Conservation (phyloP, 2,329 filamentous ascomycete species). For the Sclerotinia borealis region DNA sequence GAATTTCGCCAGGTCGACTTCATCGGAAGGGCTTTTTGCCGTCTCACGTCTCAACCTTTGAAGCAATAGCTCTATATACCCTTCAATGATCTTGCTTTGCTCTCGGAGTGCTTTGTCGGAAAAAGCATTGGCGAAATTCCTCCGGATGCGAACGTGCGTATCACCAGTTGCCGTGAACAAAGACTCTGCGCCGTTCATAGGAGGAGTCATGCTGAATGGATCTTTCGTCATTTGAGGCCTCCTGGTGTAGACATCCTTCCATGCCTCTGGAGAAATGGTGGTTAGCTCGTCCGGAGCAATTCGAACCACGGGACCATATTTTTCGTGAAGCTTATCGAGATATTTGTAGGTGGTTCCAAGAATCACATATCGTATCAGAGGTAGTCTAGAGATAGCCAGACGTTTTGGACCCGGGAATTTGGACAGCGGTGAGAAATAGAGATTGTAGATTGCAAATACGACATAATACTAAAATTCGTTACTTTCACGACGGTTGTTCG, state of each 20-base stretch:
- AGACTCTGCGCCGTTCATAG: not conserved
- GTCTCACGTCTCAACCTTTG: not conserved
- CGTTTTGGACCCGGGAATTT: constrained; percentile 30
- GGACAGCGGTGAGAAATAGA: constrained; percentile 28
- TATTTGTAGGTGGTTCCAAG: constrained; percentile 8
- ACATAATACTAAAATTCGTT: not conserved
- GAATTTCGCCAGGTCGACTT: constrained; percentile 30
- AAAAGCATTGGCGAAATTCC: constrained; percentile 29
- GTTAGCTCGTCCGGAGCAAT: constrained; percentile 29
- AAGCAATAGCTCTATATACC: constrained; percentile 11
- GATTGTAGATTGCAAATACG: constrained; percentile 11
- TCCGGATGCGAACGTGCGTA: constrained; percentile 26
- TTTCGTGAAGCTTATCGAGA: constrained; percentile 19
- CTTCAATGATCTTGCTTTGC: constrained; percentile 25
- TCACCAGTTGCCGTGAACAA: constrained; percentile 5
- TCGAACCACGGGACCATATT: constrained; percentile 31
- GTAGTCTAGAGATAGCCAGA: constrained; percentile 14
- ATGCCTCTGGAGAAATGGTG: constrained; percentile 17
- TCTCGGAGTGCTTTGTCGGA: constrained; percentile 30
- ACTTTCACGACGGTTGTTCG: not conserved
- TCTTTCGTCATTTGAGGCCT: not conserved
- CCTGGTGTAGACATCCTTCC: not conserved
- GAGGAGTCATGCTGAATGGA: not conserved
- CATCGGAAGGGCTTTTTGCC: not conserved
- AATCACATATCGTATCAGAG: not conserved